These are phyloP conservation scores for Xylaria sp. DNA, from an alignment of 2,329 filamentous ascomycete species.

Conservation along the genomic window DNA sequence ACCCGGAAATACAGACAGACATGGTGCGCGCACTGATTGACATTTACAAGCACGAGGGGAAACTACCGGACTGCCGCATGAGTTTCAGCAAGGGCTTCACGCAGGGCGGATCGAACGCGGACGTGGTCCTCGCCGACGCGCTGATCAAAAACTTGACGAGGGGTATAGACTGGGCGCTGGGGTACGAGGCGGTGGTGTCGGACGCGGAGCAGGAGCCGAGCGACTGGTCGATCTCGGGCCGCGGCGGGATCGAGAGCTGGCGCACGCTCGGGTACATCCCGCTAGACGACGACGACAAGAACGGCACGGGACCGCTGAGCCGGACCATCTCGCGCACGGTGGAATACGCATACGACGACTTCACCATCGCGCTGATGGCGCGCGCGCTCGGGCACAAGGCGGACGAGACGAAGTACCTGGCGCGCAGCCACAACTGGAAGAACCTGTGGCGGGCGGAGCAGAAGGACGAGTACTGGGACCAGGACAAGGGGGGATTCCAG, in stretches of 20 bases:
- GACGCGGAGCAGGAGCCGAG: constrained; percentile 72
- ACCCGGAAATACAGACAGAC: constrained; percentile 68
- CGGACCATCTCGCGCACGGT: constrained; percentile 75
- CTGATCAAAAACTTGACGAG: constrained; percentile 70
- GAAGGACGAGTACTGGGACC: constrained; percentile 40
- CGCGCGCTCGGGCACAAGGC: constrained; percentile 56
- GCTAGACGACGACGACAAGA: constrained; percentile 66
- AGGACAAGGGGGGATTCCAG: constrained; percentile 22
- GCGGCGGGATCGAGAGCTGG: constrained; percentile 75
- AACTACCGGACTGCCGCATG: constrained; percentile 80
- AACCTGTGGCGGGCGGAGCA: constrained; percentile 65
- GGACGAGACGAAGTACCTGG: constrained; percentile 66
- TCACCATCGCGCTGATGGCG: constrained; percentile 69
- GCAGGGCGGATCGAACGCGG: constrained; percentile 78
- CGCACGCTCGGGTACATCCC: constrained; percentile 74
- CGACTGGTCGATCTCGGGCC: constrained; percentile 72
- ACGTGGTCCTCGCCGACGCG: constrained; percentile 72
- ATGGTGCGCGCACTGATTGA: constrained; percentile 76
- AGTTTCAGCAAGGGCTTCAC: constrained; percentile 76
- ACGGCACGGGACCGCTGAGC: constrained; percentile 68
- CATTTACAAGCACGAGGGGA: constrained; percentile 67
- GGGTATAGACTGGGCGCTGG: constrained; percentile 71
- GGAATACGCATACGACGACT: constrained; percentile 84
- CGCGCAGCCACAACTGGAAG: constrained; percentile 69
- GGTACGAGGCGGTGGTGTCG: constrained; percentile 73